Evolutionary conservation across 2,329 filamentous ascomycete genomes (phyloP).

Genomic region (Penicillium hesseltinei): DNA sequence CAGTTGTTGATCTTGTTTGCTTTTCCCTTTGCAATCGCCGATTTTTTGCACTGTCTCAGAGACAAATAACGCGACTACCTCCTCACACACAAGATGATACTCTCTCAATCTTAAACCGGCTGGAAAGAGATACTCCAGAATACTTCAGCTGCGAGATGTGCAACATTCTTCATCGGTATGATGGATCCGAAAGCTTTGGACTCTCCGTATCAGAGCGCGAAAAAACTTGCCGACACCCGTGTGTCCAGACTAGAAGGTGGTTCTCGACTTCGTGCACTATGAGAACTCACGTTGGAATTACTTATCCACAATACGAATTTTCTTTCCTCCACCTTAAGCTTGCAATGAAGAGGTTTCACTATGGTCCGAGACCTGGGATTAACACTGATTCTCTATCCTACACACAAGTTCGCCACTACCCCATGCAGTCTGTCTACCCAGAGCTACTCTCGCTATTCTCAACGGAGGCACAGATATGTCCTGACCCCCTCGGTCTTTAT

Average conservation of each 20-base stretch:
- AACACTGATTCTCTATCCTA: constrained; percentile 9
- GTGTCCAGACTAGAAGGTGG: not conserved
- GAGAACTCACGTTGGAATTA: not conserved
- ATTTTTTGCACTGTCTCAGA: not conserved
- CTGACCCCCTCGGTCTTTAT: constrained; percentile 9
- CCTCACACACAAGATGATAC: not conserved
- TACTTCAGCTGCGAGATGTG: constrained; percentile 16
- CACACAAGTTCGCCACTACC: constrained; percentile 35
- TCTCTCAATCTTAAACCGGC: constrained; percentile 6
- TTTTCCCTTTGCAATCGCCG: constrained; percentile 13
- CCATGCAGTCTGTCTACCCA: no score
- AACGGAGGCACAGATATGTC: constrained; percentile 7
- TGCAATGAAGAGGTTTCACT: constrained; percentile 8
- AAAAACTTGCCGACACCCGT: constrained; percentile 2
- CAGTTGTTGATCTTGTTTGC: not conserved
- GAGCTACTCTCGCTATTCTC: constrained; percentile 8
- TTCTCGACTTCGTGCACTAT: not conserved
- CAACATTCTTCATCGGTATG: constrained; percentile 12
- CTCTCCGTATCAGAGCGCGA: not conserved
- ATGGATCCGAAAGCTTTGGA: constrained; percentile 11
- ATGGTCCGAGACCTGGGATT: constrained; percentile 3
- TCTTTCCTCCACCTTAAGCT: constrained; percentile 13
- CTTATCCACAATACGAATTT: not conserved
- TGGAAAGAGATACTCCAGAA: constrained; percentile 13
- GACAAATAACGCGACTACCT: no score